A percentile compares a stretch with the other conserved stretches of the same genome.
Evolutionary conservation across 148 eudicot genomes (phyloP).

Genomic region (Chenopodium suecicum): DNA sequence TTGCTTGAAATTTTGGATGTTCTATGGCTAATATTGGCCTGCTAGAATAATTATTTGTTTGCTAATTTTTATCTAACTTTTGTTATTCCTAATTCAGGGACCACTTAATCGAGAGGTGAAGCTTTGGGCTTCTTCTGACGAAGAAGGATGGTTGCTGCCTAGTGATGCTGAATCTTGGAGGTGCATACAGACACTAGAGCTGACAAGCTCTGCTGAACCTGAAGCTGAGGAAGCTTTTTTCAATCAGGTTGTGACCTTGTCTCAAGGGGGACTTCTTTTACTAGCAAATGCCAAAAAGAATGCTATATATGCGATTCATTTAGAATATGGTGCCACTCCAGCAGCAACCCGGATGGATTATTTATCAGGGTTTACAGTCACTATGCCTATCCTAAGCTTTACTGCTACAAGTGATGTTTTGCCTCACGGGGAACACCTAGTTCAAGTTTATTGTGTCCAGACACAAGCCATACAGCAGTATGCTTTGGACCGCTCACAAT

Average conservation of each 20-base stretch:
- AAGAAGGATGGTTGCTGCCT: constrained; percentile 98
- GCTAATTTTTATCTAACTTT: neutral
- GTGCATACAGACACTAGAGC: constrained; percentile 81
- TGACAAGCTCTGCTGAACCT: constrained; percentile 71
- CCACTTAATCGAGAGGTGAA: constrained; percentile 86
- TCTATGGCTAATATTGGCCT: neutral
- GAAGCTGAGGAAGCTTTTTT: constrained; percentile 75
- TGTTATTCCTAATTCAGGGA: constrained; percentile 46
- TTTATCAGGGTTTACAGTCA: constrained; percentile 91
- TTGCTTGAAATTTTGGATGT: neutral
- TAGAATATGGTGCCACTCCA: constrained; percentile 85
- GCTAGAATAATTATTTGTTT: neutral
- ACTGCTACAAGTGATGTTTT: constrained; percentile 82
- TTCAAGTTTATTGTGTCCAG: constrained; percentile 96
- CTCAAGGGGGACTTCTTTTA: constrained; percentile 83
- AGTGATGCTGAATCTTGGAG: constrained; percentile 96
- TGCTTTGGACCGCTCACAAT: constrained; percentile 88
- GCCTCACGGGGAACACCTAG: constrained; percentile 74
- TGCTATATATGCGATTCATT: constrained; percentile 93
- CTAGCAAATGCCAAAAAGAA: constrained; percentile 96
- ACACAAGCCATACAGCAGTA: constrained; percentile 99
- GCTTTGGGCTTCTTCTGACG: constrained; percentile 87
- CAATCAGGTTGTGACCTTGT: constrained; percentile 85
- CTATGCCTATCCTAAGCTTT: constrained; percentile 97
- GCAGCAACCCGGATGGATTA: constrained; percentile 86